Percentiles rank a stretch among this genome's conserved stretches.
phyloP scores from a whole-genome alignment of 495 filamentous ascomycete genomes.

The Penicillium canariense region DNA sequence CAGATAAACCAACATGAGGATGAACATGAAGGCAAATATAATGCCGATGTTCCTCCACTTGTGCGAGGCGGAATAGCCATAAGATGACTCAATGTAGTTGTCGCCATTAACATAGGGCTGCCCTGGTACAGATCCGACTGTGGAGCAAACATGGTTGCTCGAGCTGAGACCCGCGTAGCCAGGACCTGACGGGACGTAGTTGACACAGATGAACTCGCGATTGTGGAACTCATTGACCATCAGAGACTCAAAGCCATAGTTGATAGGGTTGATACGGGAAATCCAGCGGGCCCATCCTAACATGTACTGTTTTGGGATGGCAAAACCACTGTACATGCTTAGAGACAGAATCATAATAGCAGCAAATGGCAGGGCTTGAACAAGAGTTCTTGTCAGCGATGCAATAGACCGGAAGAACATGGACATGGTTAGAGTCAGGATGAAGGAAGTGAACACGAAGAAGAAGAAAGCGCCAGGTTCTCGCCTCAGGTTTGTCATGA shows the following conservation, averaged over 20 bases:
- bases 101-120: constrained; percentile 59
- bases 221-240: constrained; percentile 87
- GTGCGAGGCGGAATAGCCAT: constrained; percentile 58
- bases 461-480: constrained; percentile 3
- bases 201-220: constrained; percentile 62
- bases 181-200: constrained; percentile 51
- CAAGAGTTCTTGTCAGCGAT: constrained; percentile 71
- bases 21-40: constrained; percentile 68
- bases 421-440: constrained; percentile 66
- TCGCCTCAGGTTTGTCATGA: background rate
- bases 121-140: constrained; percentile 62
- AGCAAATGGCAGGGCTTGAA: constrained; percentile 80
- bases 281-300: constrained; percentile 83
- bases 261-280: constrained; percentile 81
- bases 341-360: constrained; percentile 74
- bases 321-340: constrained; percentile 88
- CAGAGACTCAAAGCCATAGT: constrained; percentile 81
- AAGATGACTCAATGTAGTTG: constrained; percentile 61
- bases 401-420: constrained; percentile 82
- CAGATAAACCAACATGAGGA: constrained; percentile 66
- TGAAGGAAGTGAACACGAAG: constrained; percentile 60
- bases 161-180: background rate
- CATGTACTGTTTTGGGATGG: constrained; percentile 72
- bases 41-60: constrained; percentile 85
- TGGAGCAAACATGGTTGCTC: constrained; percentile 49